These are phyloP conservation scores for Pholiota microspora DNA, from an alignment of 768 basidiomycete genomes.

Conservation along the genomic window DNA sequence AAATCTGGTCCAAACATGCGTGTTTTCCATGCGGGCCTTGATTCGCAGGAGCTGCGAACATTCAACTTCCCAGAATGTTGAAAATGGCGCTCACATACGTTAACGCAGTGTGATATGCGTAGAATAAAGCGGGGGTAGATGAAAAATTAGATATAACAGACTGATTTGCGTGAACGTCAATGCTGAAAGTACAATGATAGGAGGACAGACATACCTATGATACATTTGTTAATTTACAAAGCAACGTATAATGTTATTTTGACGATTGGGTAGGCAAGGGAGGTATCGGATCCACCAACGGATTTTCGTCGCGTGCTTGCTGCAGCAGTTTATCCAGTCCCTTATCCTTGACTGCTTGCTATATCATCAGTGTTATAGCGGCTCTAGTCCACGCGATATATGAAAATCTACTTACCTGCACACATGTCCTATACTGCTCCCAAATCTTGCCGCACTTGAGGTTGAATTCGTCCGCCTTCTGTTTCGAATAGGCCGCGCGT, in stretches of 20 bases:
- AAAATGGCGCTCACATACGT: too few relatives aligned
- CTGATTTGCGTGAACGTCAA: too few relatives aligned
- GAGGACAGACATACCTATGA: neutral
- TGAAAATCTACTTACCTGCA: slow-evolving; percentile 58
- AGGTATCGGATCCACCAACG: slow-evolving; percentile 59
- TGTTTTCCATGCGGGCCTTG: too few relatives aligned
- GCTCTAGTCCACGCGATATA: neutral
- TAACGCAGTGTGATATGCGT: too few relatives aligned
- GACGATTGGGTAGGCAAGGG: slow-evolving; percentile 24
- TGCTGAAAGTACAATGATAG: neutral
- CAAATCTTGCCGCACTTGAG: slow-evolving; percentile 81
- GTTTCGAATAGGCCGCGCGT: slow-evolving; percentile 60
- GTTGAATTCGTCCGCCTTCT: slow-evolving; percentile 89
- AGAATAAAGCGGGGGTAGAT: neutral
- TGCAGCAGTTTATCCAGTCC: slow-evolving; percentile 74
- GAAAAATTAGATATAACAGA: neutral
- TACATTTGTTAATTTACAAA: neutral
- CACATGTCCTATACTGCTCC: slow-evolving; percentile 75
- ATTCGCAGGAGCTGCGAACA: too few relatives aligned
- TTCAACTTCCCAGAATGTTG: too few relatives aligned
- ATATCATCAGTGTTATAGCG: neutral
- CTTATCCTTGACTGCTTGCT: slow-evolving; percentile 81
- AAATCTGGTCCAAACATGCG: too few relatives aligned
- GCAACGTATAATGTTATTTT: neutral
- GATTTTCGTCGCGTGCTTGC: slow-evolving; percentile 80